These are phyloP conservation scores for Bremia lactucae DNA, from an alignment of 352 stramenopile species.

Conservation along the genomic window DNA sequence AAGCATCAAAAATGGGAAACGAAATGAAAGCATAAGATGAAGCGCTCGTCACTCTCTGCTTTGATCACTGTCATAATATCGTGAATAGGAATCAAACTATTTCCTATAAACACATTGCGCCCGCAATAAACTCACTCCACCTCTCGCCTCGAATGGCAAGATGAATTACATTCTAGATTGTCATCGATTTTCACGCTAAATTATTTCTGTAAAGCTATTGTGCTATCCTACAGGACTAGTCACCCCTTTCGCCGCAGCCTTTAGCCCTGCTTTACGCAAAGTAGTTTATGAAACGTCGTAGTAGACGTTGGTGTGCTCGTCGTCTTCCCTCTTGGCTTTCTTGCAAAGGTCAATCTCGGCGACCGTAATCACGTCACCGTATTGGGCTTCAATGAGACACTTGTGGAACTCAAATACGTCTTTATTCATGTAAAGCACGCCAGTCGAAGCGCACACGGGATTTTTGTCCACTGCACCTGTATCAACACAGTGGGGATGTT, in stretches of 20 bases:
- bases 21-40: no score
- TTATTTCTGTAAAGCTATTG: no score
- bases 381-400: constrained; percentile 26
- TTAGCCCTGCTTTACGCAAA: constrained; percentile 9
- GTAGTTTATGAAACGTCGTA: no score
- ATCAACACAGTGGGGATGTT: constrained; percentile 21
- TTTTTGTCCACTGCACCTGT: constrained; percentile 27
- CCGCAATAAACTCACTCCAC: no score
- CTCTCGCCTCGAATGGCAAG: no score
- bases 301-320: constrained; percentile 10
- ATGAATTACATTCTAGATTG: no score
- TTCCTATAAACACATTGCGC: no score
- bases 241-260: background rate
- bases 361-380: constrained; percentile 23
- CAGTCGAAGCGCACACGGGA: constrained; percentile 44
- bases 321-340: constrained; percentile 22
- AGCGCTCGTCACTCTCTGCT: no score
- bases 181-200: no score
- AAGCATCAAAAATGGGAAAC: no score
- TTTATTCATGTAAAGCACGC: constrained; percentile 37
- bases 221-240: no score
- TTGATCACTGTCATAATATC: constrained; percentile 3
- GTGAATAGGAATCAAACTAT: no score
- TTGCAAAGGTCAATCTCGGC: constrained; percentile 36
- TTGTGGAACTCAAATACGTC: constrained; percentile 47